Evolutionary conservation across 129 eudicot genomes (phyloP), one percentile per base, ranked within the genome.

Genomic region (Silybum marianum): DNA sequence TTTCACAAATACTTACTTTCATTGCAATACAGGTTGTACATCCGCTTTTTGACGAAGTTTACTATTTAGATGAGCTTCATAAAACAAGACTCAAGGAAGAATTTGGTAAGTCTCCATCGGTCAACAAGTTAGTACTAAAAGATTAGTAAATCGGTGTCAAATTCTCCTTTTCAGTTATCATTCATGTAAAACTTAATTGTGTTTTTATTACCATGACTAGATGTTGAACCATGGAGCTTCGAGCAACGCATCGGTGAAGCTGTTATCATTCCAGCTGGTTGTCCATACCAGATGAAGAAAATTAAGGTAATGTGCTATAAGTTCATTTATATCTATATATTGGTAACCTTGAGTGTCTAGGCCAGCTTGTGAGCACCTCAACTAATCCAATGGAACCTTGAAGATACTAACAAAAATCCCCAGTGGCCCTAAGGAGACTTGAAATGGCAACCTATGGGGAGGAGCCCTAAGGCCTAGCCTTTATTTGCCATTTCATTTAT

Each of bases 181-280:
- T 9, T 51, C 32, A 25, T 9, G 60, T 48, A 34, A 7, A 24
- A 6, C 28, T 39, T 71, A 19, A 9, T 66, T 79, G 21, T 72
- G 2, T 39, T 22, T 26, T 65, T 67, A 22, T 11, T 25, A 58
- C 32, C 30, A 39, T 74, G 38, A 58, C 10, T 87, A 95, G 99
- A 84, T 76, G 86, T 95, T 72, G 93, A 89, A 83, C 97, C 97
- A 14, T 90, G 96, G 94, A 92, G 93, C 39, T 87, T 95, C 68
- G 88, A 87, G 83, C 99, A 95, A 84, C 62, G 69, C 48, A 46
- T 87, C 71, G 97, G 97, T 77, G 97, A 95, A 84, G 90, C 97
- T 75, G 86, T 95, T 72, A 76, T 95, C 39, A 77, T 95, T 80
- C 97, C 99, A 19, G 97, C 99, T 48, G 99, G 99, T 63, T 95